phyloP scores from a whole-genome alignment of 202 grass and related monocot genomes.

The Digitaria exilis region DNA sequence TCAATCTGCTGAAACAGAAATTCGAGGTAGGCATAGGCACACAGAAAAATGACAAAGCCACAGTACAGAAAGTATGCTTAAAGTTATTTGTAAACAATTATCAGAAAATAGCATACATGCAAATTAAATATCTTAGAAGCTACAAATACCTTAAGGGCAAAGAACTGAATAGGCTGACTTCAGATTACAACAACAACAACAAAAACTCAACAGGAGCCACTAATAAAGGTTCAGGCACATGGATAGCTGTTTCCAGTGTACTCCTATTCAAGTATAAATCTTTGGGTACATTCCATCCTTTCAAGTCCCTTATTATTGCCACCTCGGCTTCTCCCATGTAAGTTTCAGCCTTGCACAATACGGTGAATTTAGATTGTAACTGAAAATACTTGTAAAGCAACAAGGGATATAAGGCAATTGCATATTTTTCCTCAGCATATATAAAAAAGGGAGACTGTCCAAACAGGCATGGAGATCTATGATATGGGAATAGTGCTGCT shows the following conservation, averaged over 20 bases:
- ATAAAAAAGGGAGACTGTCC: neutral
- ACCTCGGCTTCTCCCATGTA: too few relatives aligned
- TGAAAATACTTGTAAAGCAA: slow-evolving; percentile 8
- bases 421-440: neutral
- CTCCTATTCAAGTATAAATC: too few relatives aligned
- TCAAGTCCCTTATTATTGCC: too few relatives aligned
- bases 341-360: too few relatives aligned
- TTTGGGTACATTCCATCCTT: too few relatives aligned
- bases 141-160: neutral
- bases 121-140: neutral
- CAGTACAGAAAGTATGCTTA: slow-evolving; percentile 15
- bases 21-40: neutral
- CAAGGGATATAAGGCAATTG: neutral
- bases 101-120: neutral
- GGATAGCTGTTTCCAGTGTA: too few relatives aligned
- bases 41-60: slow-evolving; percentile 1
- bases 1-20: neutral
- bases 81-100: slow-evolving; percentile 2
- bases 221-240: too few relatives aligned
- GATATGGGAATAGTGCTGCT: neutral
- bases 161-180: neutral
- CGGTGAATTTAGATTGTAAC: neutral
- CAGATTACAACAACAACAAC: neutral
- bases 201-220: too few relatives aligned
- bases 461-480: neutral